Evolutionary conservation across 305 asterid genomes (phyloP).

Genomic region (Coffea humblotiana): DNA sequence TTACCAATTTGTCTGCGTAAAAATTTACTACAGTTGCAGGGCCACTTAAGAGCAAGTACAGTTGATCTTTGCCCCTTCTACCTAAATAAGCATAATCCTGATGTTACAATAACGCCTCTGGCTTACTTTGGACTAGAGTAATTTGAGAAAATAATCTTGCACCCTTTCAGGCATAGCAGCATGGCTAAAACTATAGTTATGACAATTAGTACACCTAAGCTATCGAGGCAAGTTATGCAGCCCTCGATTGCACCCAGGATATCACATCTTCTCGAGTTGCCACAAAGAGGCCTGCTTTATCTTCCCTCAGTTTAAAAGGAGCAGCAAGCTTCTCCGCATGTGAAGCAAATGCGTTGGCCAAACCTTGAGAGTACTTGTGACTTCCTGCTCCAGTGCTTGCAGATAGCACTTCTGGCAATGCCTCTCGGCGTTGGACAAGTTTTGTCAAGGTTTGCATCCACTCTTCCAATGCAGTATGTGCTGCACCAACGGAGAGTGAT

Average conservation of each 20-base stretch:
- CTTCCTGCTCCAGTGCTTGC: conserved; percentile 89
- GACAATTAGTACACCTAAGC: conserved; percentile 25
- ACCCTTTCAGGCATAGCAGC: not conserved
- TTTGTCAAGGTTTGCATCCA: conserved; percentile 73
- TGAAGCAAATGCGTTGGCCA: conserved; percentile 68
- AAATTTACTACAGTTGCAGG: not conserved
- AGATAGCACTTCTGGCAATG: conserved; percentile 65
- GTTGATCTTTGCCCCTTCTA: not conserved
- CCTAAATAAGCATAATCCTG: not conserved
- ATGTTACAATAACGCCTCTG: not conserved
- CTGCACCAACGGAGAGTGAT: conserved; percentile 86
- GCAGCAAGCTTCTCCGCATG: conserved; percentile 69
- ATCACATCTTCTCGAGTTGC: conserved; percentile 72
- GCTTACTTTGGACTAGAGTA: not conserved
- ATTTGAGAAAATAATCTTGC: not conserved
- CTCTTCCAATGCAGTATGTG: conserved; percentile 85
- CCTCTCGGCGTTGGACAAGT: conserved; percentile 56
- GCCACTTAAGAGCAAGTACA: not conserved
- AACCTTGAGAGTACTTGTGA: conserved; percentile 77
- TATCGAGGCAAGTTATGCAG: conserved; percentile 30
- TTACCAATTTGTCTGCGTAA: not conserved
- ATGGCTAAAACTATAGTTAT: not conserved
- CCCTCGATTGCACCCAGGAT: conserved; percentile 62
- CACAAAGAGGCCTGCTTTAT: conserved; percentile 70
- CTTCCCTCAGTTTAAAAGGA: conserved; percentile 70